Percentiles rank a stretch among this genome's conserved stretches.
These are phyloP conservation scores for Ostreobium quekettii DNA, from an alignment of 139 green algal species.

Conservation along the genomic window DNA sequence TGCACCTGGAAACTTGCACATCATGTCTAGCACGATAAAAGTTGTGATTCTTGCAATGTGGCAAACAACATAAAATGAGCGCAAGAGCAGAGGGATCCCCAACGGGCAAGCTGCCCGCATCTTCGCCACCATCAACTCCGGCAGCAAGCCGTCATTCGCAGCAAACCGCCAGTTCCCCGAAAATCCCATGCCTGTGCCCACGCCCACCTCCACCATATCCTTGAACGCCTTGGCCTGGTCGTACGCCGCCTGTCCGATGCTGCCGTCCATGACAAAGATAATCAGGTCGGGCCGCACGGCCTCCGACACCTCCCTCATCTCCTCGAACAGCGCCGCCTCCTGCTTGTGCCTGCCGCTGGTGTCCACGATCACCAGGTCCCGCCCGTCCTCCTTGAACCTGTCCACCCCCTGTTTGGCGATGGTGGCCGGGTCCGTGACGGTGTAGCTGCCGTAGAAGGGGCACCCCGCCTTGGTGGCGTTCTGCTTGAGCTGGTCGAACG, in stretches of 20 bases:
- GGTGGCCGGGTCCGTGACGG: slow-evolving; percentile 87
- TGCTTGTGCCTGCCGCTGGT: slow-evolving; percentile 95
- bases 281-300: slow-evolving; percentile 73
- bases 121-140: neutral
- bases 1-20: slow-evolving; percentile 11
- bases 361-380: slow-evolving; percentile 98
- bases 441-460: slow-evolving; percentile 88
- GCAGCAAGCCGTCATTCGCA: neutral
- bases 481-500: slow-evolving; percentile 98
- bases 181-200: neutral
- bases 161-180: too few relatives aligned
- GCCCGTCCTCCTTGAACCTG: slow-evolving; percentile 64
- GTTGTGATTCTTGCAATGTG: neutral
- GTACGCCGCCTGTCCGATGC: slow-evolving; percentile 90
- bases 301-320: slow-evolving; percentile 78
- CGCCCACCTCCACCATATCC: slow-evolving; percentile 72
- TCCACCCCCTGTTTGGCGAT: slow-evolving; percentile 89
- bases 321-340: slow-evolving; percentile 95
- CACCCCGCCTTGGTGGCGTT: slow-evolving; percentile 93
- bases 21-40: too few relatives aligned
- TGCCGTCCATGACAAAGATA: slow-evolving; percentile 98
- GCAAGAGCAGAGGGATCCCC: too few relatives aligned
- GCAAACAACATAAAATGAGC: neutral
- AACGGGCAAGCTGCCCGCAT: too few relatives aligned
- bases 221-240: slow-evolving; percentile 98